phyloP scores from a whole-genome alignment of 2,329 filamentous ascomycete species.

The Penicillium sp. region DNA sequence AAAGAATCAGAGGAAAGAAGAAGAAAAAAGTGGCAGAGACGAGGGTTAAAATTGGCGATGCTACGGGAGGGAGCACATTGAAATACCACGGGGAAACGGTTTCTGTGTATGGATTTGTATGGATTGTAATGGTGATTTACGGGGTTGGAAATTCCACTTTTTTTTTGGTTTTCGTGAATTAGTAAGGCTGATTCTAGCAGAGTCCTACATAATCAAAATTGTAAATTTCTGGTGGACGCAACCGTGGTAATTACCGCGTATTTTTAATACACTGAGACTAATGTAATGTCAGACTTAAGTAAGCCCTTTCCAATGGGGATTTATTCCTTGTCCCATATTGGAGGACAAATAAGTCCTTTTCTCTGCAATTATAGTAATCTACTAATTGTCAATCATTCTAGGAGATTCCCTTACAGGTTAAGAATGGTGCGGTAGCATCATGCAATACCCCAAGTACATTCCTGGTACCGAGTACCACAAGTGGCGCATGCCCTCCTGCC shows the following conservation, averaged over 20 bases:
- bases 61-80: conserved; percentile 16
- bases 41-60: conserved; percentile 27
- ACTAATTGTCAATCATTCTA: neutral
- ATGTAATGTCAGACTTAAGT: neutral
- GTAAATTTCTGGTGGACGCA: neutral
- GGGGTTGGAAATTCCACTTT: neutral
- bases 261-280: neutral
- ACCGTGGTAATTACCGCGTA: conserved; percentile 1
- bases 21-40: conserved; percentile 14
- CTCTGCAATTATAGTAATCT: too few species aligned
- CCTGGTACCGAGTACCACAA: conserved; percentile 4
- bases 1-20: conserved; percentile 6
- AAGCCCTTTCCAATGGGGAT: neutral
- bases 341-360: neutral
- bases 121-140: neutral
- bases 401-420: neutral
- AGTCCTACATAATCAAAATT: neutral
- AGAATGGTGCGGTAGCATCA: neutral
- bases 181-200: conserved; percentile 12
- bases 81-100: conserved; percentile 17
- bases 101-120: conserved; percentile 1
- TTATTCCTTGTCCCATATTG: neutral
- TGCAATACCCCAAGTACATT: conserved; percentile 3
- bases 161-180: conserved; percentile 1
- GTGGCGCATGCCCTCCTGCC: conserved; percentile 7